Base-by-base conservation (phyloP, 352 stramenopile species). In the Pythium oligandrum region DNA sequence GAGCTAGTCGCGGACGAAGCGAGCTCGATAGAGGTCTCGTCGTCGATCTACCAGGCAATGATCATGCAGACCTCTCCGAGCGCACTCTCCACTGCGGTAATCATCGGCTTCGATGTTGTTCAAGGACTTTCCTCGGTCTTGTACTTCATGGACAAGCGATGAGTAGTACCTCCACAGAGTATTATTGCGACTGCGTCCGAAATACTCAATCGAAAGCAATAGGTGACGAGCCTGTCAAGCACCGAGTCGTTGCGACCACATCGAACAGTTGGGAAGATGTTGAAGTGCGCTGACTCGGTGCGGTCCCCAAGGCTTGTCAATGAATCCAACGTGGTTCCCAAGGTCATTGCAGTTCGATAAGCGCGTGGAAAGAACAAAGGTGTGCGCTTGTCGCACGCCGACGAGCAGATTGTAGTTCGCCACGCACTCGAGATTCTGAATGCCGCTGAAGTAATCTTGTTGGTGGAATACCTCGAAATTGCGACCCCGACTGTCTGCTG, bases 401-500 rank as follows among this genome's bases (percentile, higher is more conserved):
- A 26, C 17, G 17, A 26, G 17, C 17, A 26, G 17, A 26, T 26
- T 26, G 17, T 32, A 0, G 48, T 53, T 6, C 1, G 12, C 35
- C 48, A 53, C 11, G 48, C 48, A 5, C 48, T 53, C 26, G 48
- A 53, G 35, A 53, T 53, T 10, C 9, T 43, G 9, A 31, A 53
- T 26, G 34, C 34, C 12, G 48, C 48, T 7, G 48, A 53, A 26
- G 43, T 8, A 9, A 53, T 53, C 12, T 35, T 53, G 7, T 26
- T 53, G 4, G 34, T 43, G 6, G 48, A 53, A 17, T 53, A 53
- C 48, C 43, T 40, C 10, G 48, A 53, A 35, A 35, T 53, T 8
- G 48, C 34, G 4, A 31, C 44, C 31, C 48, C 48, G 12, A 35
- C 43, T 35, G 33, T 53, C 6, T 44, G 43, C 36, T 31, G 5